Evolutionary conservation across 495 filamentous ascomycete genomes (phyloP).

Genomic region (Penicillium cataractarum): DNA sequence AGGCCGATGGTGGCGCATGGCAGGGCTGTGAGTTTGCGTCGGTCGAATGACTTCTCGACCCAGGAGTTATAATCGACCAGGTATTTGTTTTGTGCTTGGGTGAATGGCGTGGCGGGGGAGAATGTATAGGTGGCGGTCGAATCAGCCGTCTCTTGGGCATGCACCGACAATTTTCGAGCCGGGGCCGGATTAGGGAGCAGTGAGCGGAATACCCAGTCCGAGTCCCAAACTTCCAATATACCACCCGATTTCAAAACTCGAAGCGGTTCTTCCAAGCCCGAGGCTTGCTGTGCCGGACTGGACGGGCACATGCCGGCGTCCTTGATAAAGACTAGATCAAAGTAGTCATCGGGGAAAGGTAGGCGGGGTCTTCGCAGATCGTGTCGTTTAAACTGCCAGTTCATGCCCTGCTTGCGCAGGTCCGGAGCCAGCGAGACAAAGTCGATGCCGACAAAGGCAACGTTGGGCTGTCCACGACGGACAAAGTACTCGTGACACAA

Average conservation of each 20-base stretch:
- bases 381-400: conserved; percentile 87
- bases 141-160: conserved; percentile 64
- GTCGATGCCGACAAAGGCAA: conserved; percentile 84
- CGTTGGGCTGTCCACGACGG: conserved; percentile 58
- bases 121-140: conserved; percentile 78
- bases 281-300: conserved; percentile 62
- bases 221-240: conserved; percentile 84
- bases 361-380: conserved; percentile 75
- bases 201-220: conserved; percentile 75
- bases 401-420: conserved; percentile 71
- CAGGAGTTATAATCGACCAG: conserved; percentile 84
- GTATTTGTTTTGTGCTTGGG: conserved; percentile 75
- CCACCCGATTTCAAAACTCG: conserved; percentile 80
- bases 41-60: conserved; percentile 75
- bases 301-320: conserved; percentile 73
- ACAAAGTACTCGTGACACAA: conserved; percentile 78
- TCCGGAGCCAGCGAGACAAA: conserved; percentile 76
- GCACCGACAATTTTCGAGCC: conserved; percentile 52
- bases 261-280: conserved; percentile 72
- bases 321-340: conserved; percentile 90
- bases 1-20: conserved; percentile 81
- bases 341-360: conserved; percentile 81
- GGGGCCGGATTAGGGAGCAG: conserved; percentile 74
- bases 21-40: conserved; percentile 67
- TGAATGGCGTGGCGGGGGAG: conserved; percentile 80